Evolutionary conservation across 805 yeast genomes (phyloP).

Genomic region (Metschnikowia hibisci): DNA sequence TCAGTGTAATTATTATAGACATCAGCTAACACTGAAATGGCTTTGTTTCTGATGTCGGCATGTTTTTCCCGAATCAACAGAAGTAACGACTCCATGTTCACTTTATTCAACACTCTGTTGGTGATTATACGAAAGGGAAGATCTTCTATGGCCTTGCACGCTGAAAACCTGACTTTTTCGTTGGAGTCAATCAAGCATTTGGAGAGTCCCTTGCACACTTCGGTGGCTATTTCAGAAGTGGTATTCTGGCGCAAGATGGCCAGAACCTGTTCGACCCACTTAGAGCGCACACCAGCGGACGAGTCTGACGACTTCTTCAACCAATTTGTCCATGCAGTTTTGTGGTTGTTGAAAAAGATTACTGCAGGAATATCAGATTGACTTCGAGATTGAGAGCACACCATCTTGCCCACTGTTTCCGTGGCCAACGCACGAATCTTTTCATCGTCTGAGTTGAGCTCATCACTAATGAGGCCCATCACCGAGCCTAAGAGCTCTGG

Average conservation of each 20-base stretch:
- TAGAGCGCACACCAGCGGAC: conserved; percentile 56
- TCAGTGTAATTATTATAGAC: conserved; percentile 49
- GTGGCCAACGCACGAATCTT: conserved; percentile 65
- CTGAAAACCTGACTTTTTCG: conserved; percentile 62
- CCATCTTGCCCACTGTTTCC: conserved; percentile 63
- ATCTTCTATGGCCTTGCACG: conserved; percentile 50
- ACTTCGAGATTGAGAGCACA: conserved; percentile 35
- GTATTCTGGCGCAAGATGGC: conserved; percentile 42
- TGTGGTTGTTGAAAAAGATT: conserved; percentile 56
- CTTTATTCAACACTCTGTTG: conserved; percentile 41
- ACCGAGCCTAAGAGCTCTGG: conserved; percentile 74
- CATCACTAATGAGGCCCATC: conserved; percentile 76
- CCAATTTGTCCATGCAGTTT: conserved; percentile 67
- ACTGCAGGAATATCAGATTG: conserved; percentile 38
- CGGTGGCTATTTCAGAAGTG: conserved; percentile 42
- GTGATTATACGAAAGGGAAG: conserved; percentile 48
- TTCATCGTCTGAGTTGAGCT: conserved; percentile 67
- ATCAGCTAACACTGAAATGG: conserved; percentile 51
- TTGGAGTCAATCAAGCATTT: conserved; percentile 74
- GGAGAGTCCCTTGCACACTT: conserved; percentile 47
- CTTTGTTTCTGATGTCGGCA: conserved; percentile 55
- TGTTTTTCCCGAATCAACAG: conserved; percentile 72
- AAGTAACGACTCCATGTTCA: conserved; percentile 50
- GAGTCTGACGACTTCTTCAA: conserved; percentile 69
- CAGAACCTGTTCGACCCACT: conserved; percentile 65